These are phyloP conservation scores for Blumeriella jaapii DNA, from an alignment of 2,329 filamentous ascomycete species.

Conservation along the genomic window DNA sequence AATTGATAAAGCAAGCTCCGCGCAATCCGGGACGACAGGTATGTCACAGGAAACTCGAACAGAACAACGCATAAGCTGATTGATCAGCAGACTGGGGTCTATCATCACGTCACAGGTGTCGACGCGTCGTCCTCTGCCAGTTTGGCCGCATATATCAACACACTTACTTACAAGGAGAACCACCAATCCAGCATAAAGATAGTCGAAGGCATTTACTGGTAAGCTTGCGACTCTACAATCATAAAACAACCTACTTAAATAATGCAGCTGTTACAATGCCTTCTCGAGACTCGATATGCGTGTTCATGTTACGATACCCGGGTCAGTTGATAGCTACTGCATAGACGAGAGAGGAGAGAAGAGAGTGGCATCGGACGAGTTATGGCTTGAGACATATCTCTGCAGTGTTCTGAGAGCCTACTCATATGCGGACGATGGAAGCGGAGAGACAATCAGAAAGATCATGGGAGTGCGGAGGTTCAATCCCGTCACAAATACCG, in stretches of 20 bases:
- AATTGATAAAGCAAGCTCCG: conserved; percentile 68
- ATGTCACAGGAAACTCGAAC: too few species aligned
- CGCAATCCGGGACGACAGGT: conserved; percentile 47
- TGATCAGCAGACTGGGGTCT: conserved; percentile 62
- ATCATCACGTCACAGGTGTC: conserved; percentile 95
- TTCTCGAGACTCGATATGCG: conserved; percentile 98
- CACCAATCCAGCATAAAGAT: conserved; percentile 74
- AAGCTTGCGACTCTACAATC: conserved; percentile 14
- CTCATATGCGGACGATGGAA: conserved; percentile 91
- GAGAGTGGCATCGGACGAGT: conserved; percentile 78
- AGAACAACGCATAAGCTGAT: too few species aligned
- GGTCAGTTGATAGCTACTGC: conserved; percentile 93
- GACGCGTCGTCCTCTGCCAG: conserved; percentile 97
- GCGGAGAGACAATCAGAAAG: conserved; percentile 87
- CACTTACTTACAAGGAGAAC: conserved; percentile 78
- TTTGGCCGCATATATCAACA: conserved; percentile 96
- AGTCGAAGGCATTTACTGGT: conserved; percentile 91
- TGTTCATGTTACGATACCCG: conserved; percentile 93
- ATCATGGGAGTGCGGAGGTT: conserved; percentile 95
- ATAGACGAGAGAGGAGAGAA: conserved; percentile 95
- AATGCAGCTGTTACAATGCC: conserved; percentile 81
- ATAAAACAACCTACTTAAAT: conserved; percentile 24
- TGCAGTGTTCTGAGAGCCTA: conserved; percentile 92
- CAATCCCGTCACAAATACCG: conserved; percentile 96
- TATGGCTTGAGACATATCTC: conserved; percentile 96